A percentile compares a stretch with the other conserved stretches of the same genome.
These are phyloP conservation scores for Stentor coeruleus DNA, from an alignment of 73 alveolate species.

Conservation along the genomic window DNA sequence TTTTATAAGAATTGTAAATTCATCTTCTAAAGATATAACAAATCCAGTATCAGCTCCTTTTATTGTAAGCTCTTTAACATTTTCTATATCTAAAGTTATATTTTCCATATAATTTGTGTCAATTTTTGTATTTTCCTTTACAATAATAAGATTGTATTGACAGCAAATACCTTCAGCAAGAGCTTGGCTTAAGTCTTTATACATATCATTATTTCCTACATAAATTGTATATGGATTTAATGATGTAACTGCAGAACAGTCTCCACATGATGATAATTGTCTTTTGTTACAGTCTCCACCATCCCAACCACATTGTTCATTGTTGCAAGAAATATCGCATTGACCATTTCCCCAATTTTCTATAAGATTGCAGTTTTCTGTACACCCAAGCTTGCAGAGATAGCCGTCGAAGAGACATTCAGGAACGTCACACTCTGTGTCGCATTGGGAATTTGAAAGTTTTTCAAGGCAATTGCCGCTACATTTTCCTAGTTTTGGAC, in stretches of 20 bases:
- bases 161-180: background rate
- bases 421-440: background rate
- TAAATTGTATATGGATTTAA: background rate
- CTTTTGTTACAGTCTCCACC: background rate
- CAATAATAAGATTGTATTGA: background rate
- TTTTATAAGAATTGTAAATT: no score
- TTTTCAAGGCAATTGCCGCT: no score
- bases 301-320: background rate
- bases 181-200: background rate
- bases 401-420: background rate
- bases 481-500: no score
- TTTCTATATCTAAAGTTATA: background rate
- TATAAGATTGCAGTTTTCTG: background rate
- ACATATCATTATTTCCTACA: background rate
- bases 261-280: background rate
- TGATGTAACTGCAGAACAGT: background rate
- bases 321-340: background rate
- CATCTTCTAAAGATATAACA: background rate
- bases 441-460: no score
- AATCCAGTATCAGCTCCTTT: background rate
- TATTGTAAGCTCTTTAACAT: background rate
- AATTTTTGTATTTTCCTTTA: background rate
- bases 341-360: background rate
- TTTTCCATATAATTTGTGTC: background rate
- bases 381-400: background rate